Evolutionary conservation across 2,329 filamentous ascomycete genomes (phyloP).

Genomic region (Phialophora chinensis): DNA sequence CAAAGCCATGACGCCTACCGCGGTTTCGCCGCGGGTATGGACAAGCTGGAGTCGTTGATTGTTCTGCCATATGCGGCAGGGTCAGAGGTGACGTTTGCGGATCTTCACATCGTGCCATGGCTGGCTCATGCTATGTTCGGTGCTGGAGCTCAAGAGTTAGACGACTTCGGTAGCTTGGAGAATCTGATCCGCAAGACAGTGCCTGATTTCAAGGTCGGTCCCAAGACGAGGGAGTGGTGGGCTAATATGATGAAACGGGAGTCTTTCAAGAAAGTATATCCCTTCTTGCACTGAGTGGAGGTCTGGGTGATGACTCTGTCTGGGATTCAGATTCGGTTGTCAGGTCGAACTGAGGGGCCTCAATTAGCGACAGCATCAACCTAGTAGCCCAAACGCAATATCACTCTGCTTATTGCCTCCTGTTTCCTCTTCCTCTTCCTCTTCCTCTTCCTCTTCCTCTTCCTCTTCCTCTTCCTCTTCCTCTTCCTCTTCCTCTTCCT

Average conservation of each 20-base stretch:
- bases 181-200: slow-evolving; percentile 28
- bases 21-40: slow-evolving; percentile 21
- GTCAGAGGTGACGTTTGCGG: slow-evolving; percentile 27
- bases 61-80: slow-evolving; percentile 31
- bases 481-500: no score
- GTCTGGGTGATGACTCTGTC: neutral
- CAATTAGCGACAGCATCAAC: neutral
- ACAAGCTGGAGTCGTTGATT: slow-evolving; percentile 24
- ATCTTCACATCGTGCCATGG: slow-evolving; percentile 35
- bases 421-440: neutral
- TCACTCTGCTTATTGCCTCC: neutral
- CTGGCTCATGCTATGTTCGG: slow-evolving; percentile 31
- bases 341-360: no score
- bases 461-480: no score
- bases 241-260: slow-evolving; percentile 15
- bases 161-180: slow-evolving; percentile 28
- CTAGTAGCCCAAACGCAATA: neutral
- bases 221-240: slow-evolving; percentile 28
- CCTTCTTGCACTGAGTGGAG: slow-evolving; percentile 22
- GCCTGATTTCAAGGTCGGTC: slow-evolving; percentile 30
- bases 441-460: no score
- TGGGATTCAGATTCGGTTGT: neutral
- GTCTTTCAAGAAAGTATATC: slow-evolving; percentile 26
- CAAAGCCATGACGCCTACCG: slow-evolving; percentile 20
- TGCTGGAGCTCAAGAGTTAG: slow-evolving; percentile 20